Evolutionary conservation across 495 filamentous ascomycete genomes (phyloP).

Genomic region (Tuber brumale): DNA sequence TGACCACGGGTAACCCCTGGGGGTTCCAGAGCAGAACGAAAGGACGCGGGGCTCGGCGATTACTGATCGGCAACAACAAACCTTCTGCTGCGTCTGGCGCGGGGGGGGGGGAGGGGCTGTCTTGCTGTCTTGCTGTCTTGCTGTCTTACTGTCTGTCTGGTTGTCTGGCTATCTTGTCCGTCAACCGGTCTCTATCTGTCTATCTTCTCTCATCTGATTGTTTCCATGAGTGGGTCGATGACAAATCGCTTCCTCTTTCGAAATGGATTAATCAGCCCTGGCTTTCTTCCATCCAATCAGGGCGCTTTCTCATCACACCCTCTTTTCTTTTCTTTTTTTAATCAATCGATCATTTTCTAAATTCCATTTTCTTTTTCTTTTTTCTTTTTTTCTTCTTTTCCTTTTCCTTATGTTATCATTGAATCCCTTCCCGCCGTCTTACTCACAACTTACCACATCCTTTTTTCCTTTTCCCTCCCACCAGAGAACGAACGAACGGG

Average conservation of each 20-base stretch:
- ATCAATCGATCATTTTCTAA: conserved; percentile 4
- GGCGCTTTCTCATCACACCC: neutral
- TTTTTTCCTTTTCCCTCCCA: conserved; percentile 18
- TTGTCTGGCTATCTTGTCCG: neutral
- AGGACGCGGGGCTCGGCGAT: neutral
- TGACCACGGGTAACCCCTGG: neutral
- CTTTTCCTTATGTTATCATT: conserved; percentile 6
- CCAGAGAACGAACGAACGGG: conserved; percentile 19
- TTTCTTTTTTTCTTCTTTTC: neutral
- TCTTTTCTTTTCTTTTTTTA: neutral
- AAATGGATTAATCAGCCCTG: conserved; percentile 2
- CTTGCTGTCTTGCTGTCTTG: neutral
- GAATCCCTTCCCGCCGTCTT: conserved; percentile 31
- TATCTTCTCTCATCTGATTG: neutral
- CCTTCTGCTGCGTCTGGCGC: neutral
- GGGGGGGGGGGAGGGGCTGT: too few species aligned
- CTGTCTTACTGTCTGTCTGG: neutral
- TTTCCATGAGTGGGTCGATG: neutral
- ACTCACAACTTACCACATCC: conserved; percentile 39
- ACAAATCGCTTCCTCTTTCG: conserved; percentile 1
- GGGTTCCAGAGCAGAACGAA: neutral
- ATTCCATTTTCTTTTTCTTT: neutral
- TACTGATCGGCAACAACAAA: neutral
- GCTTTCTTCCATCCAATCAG: neutral
- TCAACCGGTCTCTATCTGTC: neutral